Evolutionary conservation across 805 yeast genomes (phyloP).

Genomic region (Ogataea nonfermentans): DNA sequence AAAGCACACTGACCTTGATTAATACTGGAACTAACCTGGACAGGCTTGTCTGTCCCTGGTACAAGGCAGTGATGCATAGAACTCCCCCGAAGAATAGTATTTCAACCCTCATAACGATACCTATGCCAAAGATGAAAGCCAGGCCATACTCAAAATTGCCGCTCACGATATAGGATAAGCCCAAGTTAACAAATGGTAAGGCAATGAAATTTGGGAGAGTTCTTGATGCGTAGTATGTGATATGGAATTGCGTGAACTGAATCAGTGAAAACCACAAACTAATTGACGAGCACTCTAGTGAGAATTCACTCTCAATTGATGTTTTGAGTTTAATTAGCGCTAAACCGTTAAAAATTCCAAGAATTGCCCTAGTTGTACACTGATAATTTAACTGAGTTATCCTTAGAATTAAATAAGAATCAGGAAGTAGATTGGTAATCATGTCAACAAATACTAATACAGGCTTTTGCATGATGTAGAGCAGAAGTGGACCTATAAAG

Average conservation of each 20-base stretch:
- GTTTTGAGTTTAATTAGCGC: conserved; percentile 52
- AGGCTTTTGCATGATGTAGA: conserved; percentile 48
- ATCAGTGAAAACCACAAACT: conserved; percentile 62
- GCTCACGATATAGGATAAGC: conserved; percentile 47
- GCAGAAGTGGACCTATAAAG: conserved; percentile 64
- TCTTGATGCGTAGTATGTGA: conserved; percentile 76
- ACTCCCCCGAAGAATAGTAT: conserved; percentile 53
- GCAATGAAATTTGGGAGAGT: conserved; percentile 87
- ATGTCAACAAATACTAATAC: conserved; percentile 11
- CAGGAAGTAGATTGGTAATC: conserved; percentile 4
- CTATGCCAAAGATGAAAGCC: conserved; percentile 55
- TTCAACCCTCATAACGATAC: conserved; percentile 73
- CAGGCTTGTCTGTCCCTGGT: conserved; percentile 48
- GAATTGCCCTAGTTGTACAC: conserved; percentile 50
- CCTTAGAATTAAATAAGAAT: conserved; percentile 2
- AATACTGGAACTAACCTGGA: conserved; percentile 39
- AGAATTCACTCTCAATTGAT: conserved; percentile 30
- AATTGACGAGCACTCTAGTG: conserved; percentile 23
- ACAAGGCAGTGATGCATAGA: conserved; percentile 45
- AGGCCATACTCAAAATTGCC: conserved; percentile 51
- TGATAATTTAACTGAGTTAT: conserved; percentile 51
- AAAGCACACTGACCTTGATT: conserved; percentile 49
- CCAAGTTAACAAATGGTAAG: conserved; percentile 65
- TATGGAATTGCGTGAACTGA: conserved; percentile 70
- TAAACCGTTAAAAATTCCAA: conserved; percentile 61